Evolutionary conservation across 306 rosid species (phyloP).

Genomic region (Quillaja saponaria): DNA sequence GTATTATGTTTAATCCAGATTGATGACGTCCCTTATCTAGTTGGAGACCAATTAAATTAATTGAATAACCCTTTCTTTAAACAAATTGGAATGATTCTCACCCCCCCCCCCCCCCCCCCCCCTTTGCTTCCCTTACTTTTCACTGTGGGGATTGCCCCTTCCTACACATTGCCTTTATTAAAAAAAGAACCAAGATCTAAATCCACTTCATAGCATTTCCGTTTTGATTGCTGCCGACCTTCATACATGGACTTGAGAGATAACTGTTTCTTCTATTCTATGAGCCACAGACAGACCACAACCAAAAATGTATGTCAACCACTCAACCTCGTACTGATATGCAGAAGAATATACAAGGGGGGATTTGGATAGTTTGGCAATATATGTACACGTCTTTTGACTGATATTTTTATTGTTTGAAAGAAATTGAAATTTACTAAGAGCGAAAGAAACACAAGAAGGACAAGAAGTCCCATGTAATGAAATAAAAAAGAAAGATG

Average conservation of each 20-base stretch:
- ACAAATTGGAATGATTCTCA: background rate
- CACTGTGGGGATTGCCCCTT: conserved; percentile 9
- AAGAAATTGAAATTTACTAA: too few species aligned
- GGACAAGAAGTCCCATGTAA: too few species aligned
- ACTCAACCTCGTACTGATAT: background rate
- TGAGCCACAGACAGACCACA: conserved; percentile 53
- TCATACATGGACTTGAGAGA: conserved; percentile 89
- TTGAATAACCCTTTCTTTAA: background rate
- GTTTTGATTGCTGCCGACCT: conserved; percentile 83
- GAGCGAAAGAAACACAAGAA: too few species aligned
- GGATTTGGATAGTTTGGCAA: conserved; percentile 4
- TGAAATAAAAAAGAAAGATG: too few species aligned
- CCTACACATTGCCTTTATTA: conserved; percentile 2
- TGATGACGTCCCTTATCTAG: background rate
- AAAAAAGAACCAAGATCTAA: conserved; percentile 39
- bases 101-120: too few species aligned
- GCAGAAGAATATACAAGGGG: conserved; percentile 4
- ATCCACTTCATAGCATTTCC: conserved; percentile 79
- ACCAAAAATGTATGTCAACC: conserved; percentile 14
- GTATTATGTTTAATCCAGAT: conserved; percentile 5
- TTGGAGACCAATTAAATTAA: background rate
- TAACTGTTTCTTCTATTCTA: conserved; percentile 79
- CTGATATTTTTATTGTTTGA: too few species aligned
- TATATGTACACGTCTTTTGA: background rate
- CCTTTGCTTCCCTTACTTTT: background rate